A percentile compares a stretch with the other conserved stretches of the same genome.
Evolutionary conservation across 768 basidiomycete genomes (phyloP).

Genomic region (Kwoniella dejecticola): DNA sequence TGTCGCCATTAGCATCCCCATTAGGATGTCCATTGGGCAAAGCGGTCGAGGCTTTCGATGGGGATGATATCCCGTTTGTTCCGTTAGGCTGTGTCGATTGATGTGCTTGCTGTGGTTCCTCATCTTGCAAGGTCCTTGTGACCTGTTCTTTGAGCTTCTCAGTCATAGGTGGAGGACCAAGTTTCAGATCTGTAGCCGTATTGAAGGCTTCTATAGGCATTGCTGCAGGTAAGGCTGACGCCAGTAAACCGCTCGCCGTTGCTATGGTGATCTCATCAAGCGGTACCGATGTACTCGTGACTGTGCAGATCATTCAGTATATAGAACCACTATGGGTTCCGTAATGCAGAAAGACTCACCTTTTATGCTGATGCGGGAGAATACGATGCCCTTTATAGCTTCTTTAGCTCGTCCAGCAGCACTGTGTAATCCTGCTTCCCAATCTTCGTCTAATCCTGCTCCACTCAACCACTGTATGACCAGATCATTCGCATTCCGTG

Average conservation of each 20-base stretch:
- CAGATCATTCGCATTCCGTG: conserved; percentile 85
- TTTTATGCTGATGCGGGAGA: conserved; percentile 87
- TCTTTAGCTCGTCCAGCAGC: conserved; percentile 83
- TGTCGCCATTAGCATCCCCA: conserved; percentile 61
- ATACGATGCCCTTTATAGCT: conserved; percentile 88
- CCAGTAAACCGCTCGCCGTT: conserved; percentile 64
- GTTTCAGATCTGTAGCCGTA: conserved; percentile 72
- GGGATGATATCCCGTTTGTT: conserved; percentile 12
- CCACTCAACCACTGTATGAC: conserved; percentile 96
- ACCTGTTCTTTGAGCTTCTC: conserved; percentile 81
- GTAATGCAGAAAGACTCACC: conserved; percentile 60
- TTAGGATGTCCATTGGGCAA: conserved; percentile 25
- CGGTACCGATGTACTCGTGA: conserved; percentile 32
- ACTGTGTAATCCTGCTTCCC: conserved; percentile 76
- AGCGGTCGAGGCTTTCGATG: neutral
- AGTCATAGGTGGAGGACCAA: conserved; percentile 76
- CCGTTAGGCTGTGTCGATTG: conserved; percentile 24
- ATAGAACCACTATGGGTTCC: neutral
- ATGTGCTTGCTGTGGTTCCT: conserved; percentile 49
- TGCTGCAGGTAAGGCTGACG: conserved; percentile 68
- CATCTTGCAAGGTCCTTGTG: conserved; percentile 75
- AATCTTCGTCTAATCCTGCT: conserved; percentile 69
- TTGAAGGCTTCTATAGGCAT: conserved; percentile 68
- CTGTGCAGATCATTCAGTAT: conserved; percentile 9
- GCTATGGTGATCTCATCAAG: conserved; percentile 43